A percentile compares a stretch with the other conserved stretches of the same genome.
Conservation (phyloP, 2,329 filamentous ascomycete genomes). For the Nemania diffusa region DNA sequence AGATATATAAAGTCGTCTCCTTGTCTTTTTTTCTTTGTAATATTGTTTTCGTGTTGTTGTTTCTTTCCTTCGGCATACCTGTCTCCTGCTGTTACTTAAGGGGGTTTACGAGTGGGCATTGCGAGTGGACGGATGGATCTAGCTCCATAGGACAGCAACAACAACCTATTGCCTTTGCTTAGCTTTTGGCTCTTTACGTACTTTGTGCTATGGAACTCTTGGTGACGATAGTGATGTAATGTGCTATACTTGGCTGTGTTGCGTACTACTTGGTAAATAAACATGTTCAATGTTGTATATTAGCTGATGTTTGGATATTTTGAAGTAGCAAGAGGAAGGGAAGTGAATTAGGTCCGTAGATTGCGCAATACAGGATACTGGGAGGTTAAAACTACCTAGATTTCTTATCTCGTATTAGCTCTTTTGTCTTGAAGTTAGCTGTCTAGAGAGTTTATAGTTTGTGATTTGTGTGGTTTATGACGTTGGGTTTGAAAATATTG, state of each 20-base stretch:
- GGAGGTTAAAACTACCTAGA: too few species aligned
- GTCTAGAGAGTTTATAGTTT: too few species aligned
- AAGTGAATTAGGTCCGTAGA: too few species aligned
- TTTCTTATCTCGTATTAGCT: too few species aligned
- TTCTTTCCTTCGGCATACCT: background rate
- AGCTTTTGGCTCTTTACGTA: background rate
- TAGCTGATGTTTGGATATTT: too few species aligned
- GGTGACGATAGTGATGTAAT: too few species aligned
- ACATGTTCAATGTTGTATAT: too few species aligned
- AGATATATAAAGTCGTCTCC: conserved; percentile 18
- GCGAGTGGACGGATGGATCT: background rate
- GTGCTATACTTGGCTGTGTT: background rate
- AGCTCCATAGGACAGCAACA: conserved; percentile 2
- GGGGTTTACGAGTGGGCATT: background rate
- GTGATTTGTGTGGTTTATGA: too few species aligned
- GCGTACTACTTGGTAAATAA: background rate
- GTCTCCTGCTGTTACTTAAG: background rate
- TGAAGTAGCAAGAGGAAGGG: too few species aligned
- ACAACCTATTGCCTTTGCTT: background rate
- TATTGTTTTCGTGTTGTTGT: background rate
- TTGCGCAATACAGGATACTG: too few species aligned
- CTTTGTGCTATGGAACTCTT: background rate
- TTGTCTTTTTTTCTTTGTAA: conserved; percentile 5
- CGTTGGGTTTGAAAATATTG: too few species aligned
- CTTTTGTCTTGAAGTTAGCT: too few species aligned